Conservation (phyloP, 2,329 filamentous ascomycete genomes). For the Ascochyta rabiei region DNA sequence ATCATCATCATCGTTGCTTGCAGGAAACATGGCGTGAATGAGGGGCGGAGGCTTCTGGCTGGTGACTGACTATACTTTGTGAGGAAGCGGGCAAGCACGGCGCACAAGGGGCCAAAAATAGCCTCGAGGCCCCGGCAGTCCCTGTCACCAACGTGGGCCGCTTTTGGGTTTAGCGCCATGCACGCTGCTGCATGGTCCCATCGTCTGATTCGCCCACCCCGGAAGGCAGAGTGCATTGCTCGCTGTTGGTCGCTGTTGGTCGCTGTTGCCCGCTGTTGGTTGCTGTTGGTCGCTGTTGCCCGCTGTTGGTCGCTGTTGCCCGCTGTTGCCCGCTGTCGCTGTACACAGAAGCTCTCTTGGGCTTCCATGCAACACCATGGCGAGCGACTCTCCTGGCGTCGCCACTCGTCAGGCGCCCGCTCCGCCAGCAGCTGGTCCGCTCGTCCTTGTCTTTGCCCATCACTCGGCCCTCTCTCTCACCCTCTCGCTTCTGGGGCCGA, state of each 20-base stretch:
- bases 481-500: slow-evolving; percentile 28
- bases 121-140: slow-evolving; percentile 30
- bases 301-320: slow-evolving; percentile 4
- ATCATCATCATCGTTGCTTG: slow-evolving; percentile 7
- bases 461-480: neutral
- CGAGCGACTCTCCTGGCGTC: slow-evolving; percentile 4
- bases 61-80: slow-evolving; percentile 22
- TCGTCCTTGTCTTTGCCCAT: neutral
- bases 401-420: neutral
- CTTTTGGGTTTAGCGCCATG: slow-evolving; percentile 31
- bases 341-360: too few species aligned
- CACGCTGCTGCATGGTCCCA: slow-evolving; percentile 25
- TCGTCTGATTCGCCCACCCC: slow-evolving; percentile 13
- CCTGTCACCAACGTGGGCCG: slow-evolving; percentile 31
- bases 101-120: slow-evolving; percentile 32
- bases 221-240: slow-evolving; percentile 24
- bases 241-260: slow-evolving; percentile 22
- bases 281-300: slow-evolving; percentile 19
- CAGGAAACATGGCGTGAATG: slow-evolving; percentile 10
- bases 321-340: too few species aligned
- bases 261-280: too few species aligned
- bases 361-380: slow-evolving; percentile 6
- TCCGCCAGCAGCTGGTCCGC: slow-evolving; percentile 3
- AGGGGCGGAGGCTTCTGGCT: too few species aligned
- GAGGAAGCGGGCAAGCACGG: slow-evolving; percentile 18